Conservation (phyloP, 169 alveolate species). For the Prorocentrum cordatum region DNA sequence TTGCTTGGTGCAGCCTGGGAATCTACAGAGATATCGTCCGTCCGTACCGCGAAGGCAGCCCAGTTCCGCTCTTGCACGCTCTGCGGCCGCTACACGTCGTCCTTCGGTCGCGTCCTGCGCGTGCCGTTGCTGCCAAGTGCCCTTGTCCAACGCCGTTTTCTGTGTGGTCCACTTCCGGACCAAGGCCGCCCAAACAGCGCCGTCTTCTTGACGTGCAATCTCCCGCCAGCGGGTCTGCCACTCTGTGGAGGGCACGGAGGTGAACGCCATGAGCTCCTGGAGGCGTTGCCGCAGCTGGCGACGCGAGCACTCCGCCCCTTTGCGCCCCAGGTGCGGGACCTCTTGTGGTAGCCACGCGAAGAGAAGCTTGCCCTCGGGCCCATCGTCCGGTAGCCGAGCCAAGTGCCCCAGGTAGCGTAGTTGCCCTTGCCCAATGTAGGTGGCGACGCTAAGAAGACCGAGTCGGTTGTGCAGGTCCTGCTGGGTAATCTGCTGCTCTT, state of each 20-base stretch:
- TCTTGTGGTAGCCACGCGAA: not conserved
- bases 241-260: no score
- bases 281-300: no score
- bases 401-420: not conserved
- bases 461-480: not conserved
- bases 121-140: not conserved
- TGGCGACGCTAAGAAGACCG: not conserved
- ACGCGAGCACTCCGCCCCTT: not conserved
- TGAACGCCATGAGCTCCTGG: no score
- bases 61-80: not conserved
- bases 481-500: not conserved
- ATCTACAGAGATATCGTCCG: not conserved
- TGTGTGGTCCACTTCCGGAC: not conserved
- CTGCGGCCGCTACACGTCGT: not conserved
- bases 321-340: not conserved
- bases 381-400: not conserved
- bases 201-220: not conserved
- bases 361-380: not conserved
- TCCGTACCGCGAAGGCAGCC: not conserved
- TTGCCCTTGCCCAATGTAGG: not conserved
- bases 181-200: not conserved
- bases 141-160: not conserved
- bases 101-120: not conserved
- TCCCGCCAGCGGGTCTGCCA: not conserved
- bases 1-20: not conserved